Evolutionary conservation across 2,329 filamentous ascomycete genomes (phyloP), one percentile per base, ranked within the genome.

Genomic region (Davidsoniella australis): DNA sequence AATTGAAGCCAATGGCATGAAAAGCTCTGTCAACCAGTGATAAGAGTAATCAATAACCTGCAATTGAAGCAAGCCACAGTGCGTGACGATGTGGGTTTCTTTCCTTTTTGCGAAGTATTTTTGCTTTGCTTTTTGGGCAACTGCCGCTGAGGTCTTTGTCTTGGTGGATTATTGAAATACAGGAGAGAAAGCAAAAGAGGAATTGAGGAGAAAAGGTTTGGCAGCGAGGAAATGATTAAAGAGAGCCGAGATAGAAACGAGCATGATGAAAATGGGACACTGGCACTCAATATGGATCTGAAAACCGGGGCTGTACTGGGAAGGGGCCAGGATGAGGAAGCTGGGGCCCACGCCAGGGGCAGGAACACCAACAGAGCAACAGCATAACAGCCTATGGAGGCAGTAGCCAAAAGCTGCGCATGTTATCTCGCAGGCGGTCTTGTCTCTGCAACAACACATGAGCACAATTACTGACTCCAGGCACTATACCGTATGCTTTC

Each of bases 181-280:
- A 33, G 33, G 45, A 43, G 18, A 48, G 16, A 41, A 48, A 24
- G 38, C 17, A 37, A 46, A 26, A 41, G 23, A 48, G 18, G 26
- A 41, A n/a, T 20, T 33, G 39, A n/a, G 29, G 29, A 48, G 46
- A 8, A 48, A 45, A 48, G 45, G 45, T 52, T 48, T 48, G 41
- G 45, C 45, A 41, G 45, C 26, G 40, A 48, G 41, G 46, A 52
- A 52, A 52, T 52, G 41, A 52, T 52, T 48, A 45, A 33, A 52
- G 38, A 48, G 41, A 52, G 45, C 41, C 50, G 50, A 52, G 41
- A 52, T 52, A 20, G 49, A 47, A 20, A 47, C 36, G 41, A 20
- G 37, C 16, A 41, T 37, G 29, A 24, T 45, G 37, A 45, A 24
- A 41, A 23, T 20, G 23, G 17, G 38, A 40, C 26, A 23, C 45